phyloP scores from a whole-genome alignment of 352 stramenopile genomes.

The Aphanomyces astaci region DNA sequence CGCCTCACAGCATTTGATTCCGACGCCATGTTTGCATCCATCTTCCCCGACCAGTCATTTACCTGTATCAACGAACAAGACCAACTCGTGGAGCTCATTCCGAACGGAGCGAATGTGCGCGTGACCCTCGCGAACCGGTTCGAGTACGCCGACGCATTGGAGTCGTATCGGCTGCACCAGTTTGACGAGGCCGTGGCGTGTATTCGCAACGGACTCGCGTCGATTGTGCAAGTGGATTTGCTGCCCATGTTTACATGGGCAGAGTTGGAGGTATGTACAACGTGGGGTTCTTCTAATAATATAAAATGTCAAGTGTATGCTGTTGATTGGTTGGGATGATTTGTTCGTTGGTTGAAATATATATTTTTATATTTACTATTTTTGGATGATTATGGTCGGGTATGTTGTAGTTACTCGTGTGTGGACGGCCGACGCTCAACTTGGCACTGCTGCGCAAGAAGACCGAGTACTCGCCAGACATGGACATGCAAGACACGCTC shows the following conservation, averaged over 20 bases:
- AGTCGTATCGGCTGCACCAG: slow-evolving; percentile 11
- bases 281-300: too few relatives aligned
- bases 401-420: slow-evolving; percentile 18
- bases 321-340: too few relatives aligned
- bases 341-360: too few relatives aligned
- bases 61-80: slow-evolving; percentile 14
- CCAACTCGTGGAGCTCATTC: slow-evolving; percentile 10
- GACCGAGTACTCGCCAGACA: slow-evolving; percentile 22
- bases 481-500: slow-evolving; percentile 21
- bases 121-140: not conserved
- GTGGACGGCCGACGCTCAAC: slow-evolving; percentile 19
- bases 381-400: too few relatives aligned
- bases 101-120: not conserved
- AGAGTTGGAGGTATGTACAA: slow-evolving; percentile 20
- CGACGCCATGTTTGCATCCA: slow-evolving; percentile 10
- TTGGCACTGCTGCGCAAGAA: slow-evolving; percentile 19
- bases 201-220: not conserved
- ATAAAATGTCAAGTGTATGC: too few relatives aligned
- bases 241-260: slow-evolving; percentile 20
- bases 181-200: slow-evolving; percentile 19
- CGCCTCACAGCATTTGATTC: slow-evolving; percentile 2
- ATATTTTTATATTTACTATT: too few relatives aligned
- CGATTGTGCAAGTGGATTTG: slow-evolving; percentile 18
- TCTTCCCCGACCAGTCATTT: slow-evolving; percentile 19
- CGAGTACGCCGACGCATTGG: slow-evolving; percentile 13